phyloP scores from a whole-genome alignment of 2,329 filamentous ascomycete genomes.

The Aspergillus bombycis region DNA sequence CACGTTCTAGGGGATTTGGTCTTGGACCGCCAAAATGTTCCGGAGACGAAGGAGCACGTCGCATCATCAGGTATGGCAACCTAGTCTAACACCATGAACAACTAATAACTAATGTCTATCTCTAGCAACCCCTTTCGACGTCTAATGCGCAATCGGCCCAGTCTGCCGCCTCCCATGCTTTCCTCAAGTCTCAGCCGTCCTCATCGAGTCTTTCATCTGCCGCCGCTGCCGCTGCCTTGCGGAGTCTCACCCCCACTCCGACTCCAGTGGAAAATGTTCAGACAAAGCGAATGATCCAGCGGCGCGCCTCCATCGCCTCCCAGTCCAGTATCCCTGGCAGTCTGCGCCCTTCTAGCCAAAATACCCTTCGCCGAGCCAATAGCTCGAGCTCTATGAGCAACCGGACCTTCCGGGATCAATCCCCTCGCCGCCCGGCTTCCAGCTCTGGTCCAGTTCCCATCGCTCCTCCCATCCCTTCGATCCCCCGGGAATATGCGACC shows the following conservation, averaged over 20 bases:
- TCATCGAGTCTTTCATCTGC: conserved; percentile 75
- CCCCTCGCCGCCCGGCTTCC: conserved; percentile 54
- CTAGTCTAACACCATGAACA: background rate
- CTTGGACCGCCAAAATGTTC: conserved; percentile 36
- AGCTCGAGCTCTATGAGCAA: conserved; percentile 86
- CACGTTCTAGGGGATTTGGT: conserved; percentile 7
- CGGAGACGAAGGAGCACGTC: conserved; percentile 46
- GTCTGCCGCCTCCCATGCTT: conserved; percentile 79
- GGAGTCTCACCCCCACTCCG: conserved; percentile 75
- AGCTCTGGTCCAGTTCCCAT: conserved; percentile 51
- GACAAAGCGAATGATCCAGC: conserved; percentile 80
- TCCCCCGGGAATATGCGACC: conserved; percentile 59
- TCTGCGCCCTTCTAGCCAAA: conserved; percentile 42
- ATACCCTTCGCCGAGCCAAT: conserved; percentile 62
- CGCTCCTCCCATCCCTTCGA: conserved; percentile 73
- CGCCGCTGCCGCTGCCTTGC: conserved; percentile 82
- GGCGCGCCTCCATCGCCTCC: conserved; percentile 73
- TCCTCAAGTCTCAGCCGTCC: conserved; percentile 68
- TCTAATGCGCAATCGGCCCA: conserved; percentile 73
- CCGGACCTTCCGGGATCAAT: conserved; percentile 81
- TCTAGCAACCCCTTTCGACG: conserved; percentile 62
- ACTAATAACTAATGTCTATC: conserved; percentile 17
- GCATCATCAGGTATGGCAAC: conserved; percentile 39
- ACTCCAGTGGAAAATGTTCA: conserved; percentile 80
- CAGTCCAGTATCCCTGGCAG: conserved; percentile 54